Evolutionary conservation across 495 filamentous ascomycete species (phyloP), one percentile per base, ranked within the genome.

Genomic region (Neurospora intermedia): DNA sequence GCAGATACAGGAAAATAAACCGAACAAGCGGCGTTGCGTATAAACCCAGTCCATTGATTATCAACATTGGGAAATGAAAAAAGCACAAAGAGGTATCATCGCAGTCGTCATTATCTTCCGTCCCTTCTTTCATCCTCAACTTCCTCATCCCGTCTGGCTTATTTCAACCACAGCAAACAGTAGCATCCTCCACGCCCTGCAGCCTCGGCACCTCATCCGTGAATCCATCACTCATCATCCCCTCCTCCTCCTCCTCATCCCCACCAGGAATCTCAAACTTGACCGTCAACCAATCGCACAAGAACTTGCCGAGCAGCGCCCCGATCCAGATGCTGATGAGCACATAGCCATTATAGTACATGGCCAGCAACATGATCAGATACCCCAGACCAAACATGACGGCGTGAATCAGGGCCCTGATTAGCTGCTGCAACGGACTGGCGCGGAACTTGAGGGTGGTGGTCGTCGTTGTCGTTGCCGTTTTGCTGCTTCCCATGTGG

Each of bases 321-420:
- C 87, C 87, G 72, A 89, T 83, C 59, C 88, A 78, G 73, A 89
- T 88, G 74, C 81, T 84, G 74, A 88, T 85, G 75, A 89, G 87
- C 76, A 88, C 83, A 70, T 88, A 89, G 18, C 87, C 86, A 71
- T 88, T 87, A 75, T 82, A 87, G 70, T 84, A 84, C 85, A 87
- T 87, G 45, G 84, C 88, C 62, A 88, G 76, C 72, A 88, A 73
- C 88, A 89, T 89, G 72, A 89, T 75, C 62, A 88, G 83, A 70
- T 88, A 89, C 10, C 85, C 88, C 69, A 86, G 76, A n/a, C 83
- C 86, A 72, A 88, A 88, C 45, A 84, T 83, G 15, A 80, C 74
- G 66, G 82, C 82, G 75, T 89, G 85, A 41, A 89, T 76, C 16
- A 87, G 20, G 1, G 85, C 80, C 2, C 86, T 80, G 48, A 87